Conservation (phyloP, 306 rosid genomes). For the Hylodesmum podocarpum region DNA sequence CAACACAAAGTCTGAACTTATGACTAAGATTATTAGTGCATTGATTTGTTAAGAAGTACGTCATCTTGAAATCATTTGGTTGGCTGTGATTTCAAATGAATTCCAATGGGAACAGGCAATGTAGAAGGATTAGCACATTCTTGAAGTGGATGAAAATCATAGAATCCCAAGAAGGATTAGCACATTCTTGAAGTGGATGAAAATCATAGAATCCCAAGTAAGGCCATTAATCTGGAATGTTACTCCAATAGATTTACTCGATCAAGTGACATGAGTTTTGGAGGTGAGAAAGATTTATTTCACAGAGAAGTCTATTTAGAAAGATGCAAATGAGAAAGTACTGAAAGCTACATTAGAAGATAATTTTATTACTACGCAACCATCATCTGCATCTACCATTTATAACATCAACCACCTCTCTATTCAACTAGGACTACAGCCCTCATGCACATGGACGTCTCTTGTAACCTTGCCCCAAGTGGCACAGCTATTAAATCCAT, state of each 20-base stretch:
- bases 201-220: neutral
- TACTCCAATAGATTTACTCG: neutral
- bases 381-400: neutral
- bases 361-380: neutral
- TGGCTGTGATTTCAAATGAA: neutral
- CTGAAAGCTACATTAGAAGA: neutral
- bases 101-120: neutral
- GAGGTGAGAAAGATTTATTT: neutral
- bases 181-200: neutral
- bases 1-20: neutral
- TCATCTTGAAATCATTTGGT: neutral
- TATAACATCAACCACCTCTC: neutral
- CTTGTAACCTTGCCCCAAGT: neutral
- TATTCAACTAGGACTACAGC: neutral
- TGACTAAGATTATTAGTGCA: neutral
- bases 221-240: neutral
- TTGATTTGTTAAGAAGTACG: neutral
- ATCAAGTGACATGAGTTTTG: neutral
- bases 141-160: neutral
- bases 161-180: neutral
- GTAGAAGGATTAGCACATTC: neutral
- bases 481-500: conserved; percentile 46
- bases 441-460: neutral
- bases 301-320: neutral
- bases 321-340: neutral